These are phyloP conservation scores for Penicillium sumatraense DNA, from an alignment of 2,329 filamentous ascomycete species.

Conservation along the genomic window DNA sequence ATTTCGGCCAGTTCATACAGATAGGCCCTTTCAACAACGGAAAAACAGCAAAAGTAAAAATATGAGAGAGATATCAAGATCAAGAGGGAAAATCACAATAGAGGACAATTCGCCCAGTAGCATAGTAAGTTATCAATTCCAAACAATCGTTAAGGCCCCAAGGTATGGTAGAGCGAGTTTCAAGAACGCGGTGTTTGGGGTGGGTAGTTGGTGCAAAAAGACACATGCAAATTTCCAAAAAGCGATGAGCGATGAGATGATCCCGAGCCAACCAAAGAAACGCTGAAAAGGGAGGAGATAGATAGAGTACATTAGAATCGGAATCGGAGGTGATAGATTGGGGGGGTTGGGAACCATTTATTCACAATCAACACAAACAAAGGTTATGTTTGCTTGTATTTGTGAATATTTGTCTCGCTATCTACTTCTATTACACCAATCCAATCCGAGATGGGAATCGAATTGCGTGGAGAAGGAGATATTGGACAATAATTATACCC, in stretches of 20 bases:
- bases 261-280: slow-evolving; percentile 27
- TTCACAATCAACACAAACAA: too few species aligned
- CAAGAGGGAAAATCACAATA: background rate
- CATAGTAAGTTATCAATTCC: slow-evolving; percentile 18
- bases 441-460: background rate
- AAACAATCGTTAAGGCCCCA: slow-evolving; percentile 26
- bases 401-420: slow-evolving; percentile 15
- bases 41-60: slow-evolving; percentile 5
- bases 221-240: slow-evolving; percentile 23
- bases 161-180: slow-evolving; percentile 13
- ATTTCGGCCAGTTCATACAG: slow-evolving; percentile 20
- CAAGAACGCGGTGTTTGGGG: slow-evolving; percentile 13
- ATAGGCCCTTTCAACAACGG: slow-evolving; percentile 14
- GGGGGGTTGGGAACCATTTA: slow-evolving; percentile 18
- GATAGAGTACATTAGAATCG: slow-evolving; percentile 37
- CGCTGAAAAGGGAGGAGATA: slow-evolving; percentile 26
- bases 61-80: slow-evolving; percentile 6
- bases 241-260: too few species aligned
- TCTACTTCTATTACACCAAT: too few species aligned
- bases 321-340: too few species aligned
- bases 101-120: slow-evolving; percentile 13
- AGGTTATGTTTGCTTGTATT: too few species aligned
- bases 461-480: slow-evolving; percentile 4
- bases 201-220: slow-evolving; percentile 3
- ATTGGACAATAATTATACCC: slow-evolving; percentile 21